Conservation (phyloP, 177 flowering plant genomes). For the Vitis hybrid region DNA sequence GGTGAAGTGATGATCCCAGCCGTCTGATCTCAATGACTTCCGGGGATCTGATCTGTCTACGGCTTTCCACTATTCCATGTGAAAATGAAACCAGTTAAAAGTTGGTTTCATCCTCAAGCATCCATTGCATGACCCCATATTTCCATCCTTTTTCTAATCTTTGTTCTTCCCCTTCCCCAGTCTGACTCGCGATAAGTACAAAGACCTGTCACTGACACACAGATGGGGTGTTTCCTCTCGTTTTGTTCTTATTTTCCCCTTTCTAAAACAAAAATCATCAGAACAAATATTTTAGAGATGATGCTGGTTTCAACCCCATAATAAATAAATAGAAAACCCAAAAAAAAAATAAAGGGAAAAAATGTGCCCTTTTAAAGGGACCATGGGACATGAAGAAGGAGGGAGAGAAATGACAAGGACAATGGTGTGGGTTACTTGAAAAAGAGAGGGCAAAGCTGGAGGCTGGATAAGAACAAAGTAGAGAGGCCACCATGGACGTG, state of each 20-base stretch:
- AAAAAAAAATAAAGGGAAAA: too few relatives aligned
- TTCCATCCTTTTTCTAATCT: too few relatives aligned
- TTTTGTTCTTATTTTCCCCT: conserved; percentile 6
- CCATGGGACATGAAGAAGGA: background rate
- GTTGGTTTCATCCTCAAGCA: background rate
- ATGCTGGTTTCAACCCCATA: background rate
- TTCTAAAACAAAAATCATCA: background rate
- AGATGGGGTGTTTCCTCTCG: background rate
- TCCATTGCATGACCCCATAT: background rate
- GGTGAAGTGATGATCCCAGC: too few relatives aligned
- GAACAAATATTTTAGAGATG: background rate
- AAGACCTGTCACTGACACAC: too few relatives aligned
- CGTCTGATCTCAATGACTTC: too few relatives aligned
- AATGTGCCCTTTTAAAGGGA: background rate
- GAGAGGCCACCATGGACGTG: conserved; percentile 1
- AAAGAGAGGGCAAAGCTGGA: conserved; percentile 7
- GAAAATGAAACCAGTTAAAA: background rate
- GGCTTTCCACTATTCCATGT: background rate
- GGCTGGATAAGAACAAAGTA: conserved; percentile 15
- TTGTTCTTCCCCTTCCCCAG: too few relatives aligned
- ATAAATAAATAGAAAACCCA: background rate
- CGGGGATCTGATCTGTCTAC: too few relatives aligned
- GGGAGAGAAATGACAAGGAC: conserved; percentile 6
- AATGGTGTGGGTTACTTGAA: conserved; percentile 5
- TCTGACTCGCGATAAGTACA: background rate